A percentile compares a stretch with the other conserved stretches of the same genome.
phyloP scores from a whole-genome alignment of 2,329 filamentous ascomycete species.

The Penicillium sp. region DNA sequence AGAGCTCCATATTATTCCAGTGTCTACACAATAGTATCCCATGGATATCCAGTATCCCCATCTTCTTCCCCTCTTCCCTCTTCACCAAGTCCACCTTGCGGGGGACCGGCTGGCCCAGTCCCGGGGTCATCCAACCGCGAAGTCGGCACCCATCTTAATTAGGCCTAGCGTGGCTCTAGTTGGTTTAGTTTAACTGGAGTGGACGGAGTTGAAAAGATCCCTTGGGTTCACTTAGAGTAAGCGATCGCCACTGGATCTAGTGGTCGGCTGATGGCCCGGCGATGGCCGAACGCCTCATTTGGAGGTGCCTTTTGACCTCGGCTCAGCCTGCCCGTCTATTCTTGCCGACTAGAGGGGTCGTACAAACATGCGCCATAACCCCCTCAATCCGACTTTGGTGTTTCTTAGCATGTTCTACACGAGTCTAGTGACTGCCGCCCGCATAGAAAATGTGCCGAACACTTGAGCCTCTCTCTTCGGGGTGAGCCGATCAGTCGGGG shows the following conservation, averaged over 20 bases:
- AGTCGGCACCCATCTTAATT: constrained; percentile 2
- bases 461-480: not conserved
- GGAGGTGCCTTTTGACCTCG: constrained; percentile 6
- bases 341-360: not conserved
- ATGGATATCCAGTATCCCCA: not conserved
- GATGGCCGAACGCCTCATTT: not conserved
- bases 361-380: not conserved
- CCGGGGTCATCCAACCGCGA: constrained; percentile 23
- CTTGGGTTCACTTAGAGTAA: not conserved
- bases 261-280: not conserved
- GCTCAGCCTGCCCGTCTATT: not conserved
- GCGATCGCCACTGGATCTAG: not conserved
- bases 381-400: not conserved
- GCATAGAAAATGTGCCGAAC: not conserved
- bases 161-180: not conserved
- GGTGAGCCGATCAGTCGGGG: not conserved
- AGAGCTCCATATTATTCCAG: not conserved
- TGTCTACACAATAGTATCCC: not conserved
- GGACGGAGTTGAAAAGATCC: not conserved
- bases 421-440: not conserved
- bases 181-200: not conserved
- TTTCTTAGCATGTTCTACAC: not conserved
- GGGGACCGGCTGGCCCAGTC: constrained; percentile 14
- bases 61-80: not conserved
- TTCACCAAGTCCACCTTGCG: not conserved